phyloP scores from a whole-genome alignment of 371 early-diverging fungal species.

The Mucor piriformis region DNA sequence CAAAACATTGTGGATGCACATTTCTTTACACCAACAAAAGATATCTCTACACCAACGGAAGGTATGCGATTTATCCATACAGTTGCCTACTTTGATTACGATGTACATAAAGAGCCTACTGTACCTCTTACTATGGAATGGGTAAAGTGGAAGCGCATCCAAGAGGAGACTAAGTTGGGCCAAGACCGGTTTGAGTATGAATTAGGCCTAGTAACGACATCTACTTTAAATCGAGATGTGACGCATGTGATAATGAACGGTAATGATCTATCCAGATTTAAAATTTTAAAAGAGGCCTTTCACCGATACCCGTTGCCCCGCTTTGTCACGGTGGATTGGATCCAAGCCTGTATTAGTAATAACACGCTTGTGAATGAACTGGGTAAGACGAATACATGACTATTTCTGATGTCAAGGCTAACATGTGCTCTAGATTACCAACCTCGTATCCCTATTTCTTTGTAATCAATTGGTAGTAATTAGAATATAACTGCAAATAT shows the following conservation, averaged over 20 bases:
- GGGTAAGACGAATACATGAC: background rate
- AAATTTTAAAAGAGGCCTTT: conserved; percentile 20
- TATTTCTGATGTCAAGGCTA: background rate
- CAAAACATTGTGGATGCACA: background rate
- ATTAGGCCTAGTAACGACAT: conserved; percentile 19
- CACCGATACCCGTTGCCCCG: conserved; percentile 17
- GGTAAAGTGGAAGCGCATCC: conserved; percentile 18
- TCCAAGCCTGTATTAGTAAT: background rate
- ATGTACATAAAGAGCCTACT: background rate
- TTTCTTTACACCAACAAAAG: background rate
- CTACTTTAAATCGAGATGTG: conserved; percentile 16
- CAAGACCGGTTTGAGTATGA: conserved; percentile 22
- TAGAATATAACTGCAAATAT: too few relatives aligned
- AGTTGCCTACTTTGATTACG: conserved; percentile 32
- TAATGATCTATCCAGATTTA: conserved; percentile 19
- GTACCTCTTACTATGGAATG: conserved; percentile 17
- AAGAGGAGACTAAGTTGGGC: conserved; percentile 24
- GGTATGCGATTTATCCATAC: conserved; percentile 17
- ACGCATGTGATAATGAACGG: conserved; percentile 42
- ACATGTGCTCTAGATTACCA: background rate
- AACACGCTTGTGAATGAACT: conserved; percentile 1
- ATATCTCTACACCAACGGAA: background rate
- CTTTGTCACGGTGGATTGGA: conserved; percentile 29
- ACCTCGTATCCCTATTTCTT: background rate
- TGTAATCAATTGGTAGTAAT: background rate